phyloP scores from a whole-genome alignment of 805 yeast species.

The Metschnikowia aberdeeniae region DNA sequence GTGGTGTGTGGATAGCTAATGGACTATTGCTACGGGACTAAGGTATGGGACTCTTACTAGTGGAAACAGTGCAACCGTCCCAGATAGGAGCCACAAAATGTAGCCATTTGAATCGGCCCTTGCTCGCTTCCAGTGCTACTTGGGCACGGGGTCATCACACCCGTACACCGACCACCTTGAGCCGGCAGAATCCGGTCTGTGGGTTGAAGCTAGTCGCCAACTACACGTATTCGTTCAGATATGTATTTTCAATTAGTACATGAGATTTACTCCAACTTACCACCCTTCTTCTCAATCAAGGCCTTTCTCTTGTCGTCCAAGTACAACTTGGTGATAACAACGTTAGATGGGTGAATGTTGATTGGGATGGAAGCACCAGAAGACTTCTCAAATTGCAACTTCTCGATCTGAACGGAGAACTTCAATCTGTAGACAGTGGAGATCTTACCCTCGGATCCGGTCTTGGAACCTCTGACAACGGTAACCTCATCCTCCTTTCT shows the following conservation, averaged over 20 bases:
- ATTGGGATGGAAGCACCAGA: slow-evolving; percentile 97
- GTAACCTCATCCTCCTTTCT: slow-evolving; percentile 95
- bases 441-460: slow-evolving; percentile 99
- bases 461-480: slow-evolving; percentile 98
- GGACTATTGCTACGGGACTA: too few relatives aligned
- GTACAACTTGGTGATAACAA: slow-evolving; percentile 96
- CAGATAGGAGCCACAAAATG: too few relatives aligned
- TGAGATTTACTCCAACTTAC: slow-evolving; percentile 76
- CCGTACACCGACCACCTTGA: too few relatives aligned
- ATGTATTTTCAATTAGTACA: slow-evolving; percentile 22
- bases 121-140: too few relatives aligned
- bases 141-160: too few relatives aligned
- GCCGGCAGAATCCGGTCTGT: too few relatives aligned
- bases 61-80: too few relatives aligned
- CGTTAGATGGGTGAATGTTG: slow-evolving; percentile 98
- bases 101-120: too few relatives aligned
- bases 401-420: slow-evolving; percentile 93
- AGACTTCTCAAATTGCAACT: slow-evolving; percentile 95
- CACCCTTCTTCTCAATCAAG: slow-evolving; percentile 96
- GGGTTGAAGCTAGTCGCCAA: too few relatives aligned
- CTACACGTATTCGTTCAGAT: slow-evolving; percentile 6
- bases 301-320: slow-evolving; percentile 99
- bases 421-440: slow-evolving; percentile 98
- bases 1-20: too few relatives aligned
- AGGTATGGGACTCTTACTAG: too few relatives aligned